phyloP scores from a whole-genome alignment of 768 basidiomycete genomes.

The Termitomyces sp. region DNA sequence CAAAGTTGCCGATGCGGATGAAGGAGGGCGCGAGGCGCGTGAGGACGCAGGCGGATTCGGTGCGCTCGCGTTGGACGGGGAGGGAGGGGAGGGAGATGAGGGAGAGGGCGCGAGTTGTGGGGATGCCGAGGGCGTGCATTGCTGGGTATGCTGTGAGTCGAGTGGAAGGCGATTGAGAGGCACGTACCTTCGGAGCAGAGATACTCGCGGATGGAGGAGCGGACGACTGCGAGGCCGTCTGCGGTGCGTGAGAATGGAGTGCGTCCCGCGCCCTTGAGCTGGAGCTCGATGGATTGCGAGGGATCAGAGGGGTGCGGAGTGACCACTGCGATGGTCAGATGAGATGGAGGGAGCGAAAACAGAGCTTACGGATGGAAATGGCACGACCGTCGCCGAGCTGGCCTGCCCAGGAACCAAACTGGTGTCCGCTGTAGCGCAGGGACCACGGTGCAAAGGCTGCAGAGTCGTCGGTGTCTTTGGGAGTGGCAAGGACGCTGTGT shows the following conservation, averaged over 20 bases:
- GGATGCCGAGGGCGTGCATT: conserved; percentile 72
- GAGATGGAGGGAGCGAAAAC: neutral
- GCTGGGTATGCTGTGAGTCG: conserved; percentile 19
- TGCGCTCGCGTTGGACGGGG: conserved; percentile 68
- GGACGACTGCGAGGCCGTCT: conserved; percentile 92
- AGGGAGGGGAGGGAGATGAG: conserved; percentile 71
- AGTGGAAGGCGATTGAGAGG: neutral
- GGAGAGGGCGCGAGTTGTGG: conserved; percentile 83
- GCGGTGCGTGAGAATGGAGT: conserved; percentile 92
- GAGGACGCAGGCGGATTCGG: conserved; percentile 67
- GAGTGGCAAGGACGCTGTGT: conserved; percentile 59
- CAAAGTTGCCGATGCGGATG: conserved; percentile 87
- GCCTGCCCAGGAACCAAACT: conserved; percentile 87
- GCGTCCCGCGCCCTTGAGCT: conserved; percentile 91
- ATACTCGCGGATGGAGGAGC: conserved; percentile 92
- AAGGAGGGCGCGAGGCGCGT: conserved; percentile 87
- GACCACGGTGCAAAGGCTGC: conserved; percentile 73
- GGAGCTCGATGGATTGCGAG: conserved; percentile 68
- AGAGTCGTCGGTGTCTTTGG: conserved; percentile 6
- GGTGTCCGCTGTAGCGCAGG: conserved; percentile 86
- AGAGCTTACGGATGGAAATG: conserved; percentile 58
- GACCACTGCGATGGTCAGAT: conserved; percentile 45
- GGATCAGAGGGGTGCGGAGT: conserved; percentile 64
- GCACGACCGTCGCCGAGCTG: conserved; percentile 96
- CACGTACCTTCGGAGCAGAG: conserved; percentile 84